phyloP scores from a whole-genome alignment of 345 rosid species.

The Eucalyptus curtisii region DNA sequence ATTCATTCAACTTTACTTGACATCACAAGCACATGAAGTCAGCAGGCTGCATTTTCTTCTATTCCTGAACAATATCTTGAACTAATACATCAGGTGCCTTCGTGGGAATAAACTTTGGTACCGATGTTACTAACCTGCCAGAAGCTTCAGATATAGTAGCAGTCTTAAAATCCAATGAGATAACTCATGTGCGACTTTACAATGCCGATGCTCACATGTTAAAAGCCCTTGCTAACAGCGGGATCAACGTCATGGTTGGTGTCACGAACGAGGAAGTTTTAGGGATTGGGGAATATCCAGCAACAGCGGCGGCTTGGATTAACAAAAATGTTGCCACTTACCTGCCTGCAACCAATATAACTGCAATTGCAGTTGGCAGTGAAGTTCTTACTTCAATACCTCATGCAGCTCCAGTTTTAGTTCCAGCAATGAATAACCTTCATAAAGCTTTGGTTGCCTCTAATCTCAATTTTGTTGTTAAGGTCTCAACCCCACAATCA shows the following conservation, averaged over 20 bases:
- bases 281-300: slow-evolving; percentile 65
- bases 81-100: slow-evolving; percentile 43
- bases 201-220: slow-evolving; percentile 81
- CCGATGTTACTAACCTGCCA: slow-evolving; percentile 66
- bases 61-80: background rate
- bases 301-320: slow-evolving; percentile 83
- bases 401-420: slow-evolving; percentile 59
- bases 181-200: slow-evolving; percentile 81
- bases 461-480: slow-evolving; percentile 59
- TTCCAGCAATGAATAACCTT: slow-evolving; percentile 73
- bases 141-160: slow-evolving; percentile 53
- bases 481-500: slow-evolving; percentile 78
- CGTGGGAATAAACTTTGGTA: slow-evolving; percentile 81
- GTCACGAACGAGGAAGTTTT: slow-evolving; percentile 71
- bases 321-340: slow-evolving; percentile 75
- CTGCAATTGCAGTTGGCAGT: slow-evolving; percentile 92
- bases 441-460: slow-evolving; percentile 89
- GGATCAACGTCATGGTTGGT: slow-evolving; percentile 78
- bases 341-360: slow-evolving; percentile 79
- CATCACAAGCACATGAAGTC: background rate
- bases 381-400: slow-evolving; percentile 78
- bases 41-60: background rate
- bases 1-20: background rate
- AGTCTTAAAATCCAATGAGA: slow-evolving; percentile 44
- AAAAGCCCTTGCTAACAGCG: slow-evolving; percentile 72